A percentile compares a stretch with the other conserved stretches of the same genome.
Evolutionary conservation across 2,329 filamentous ascomycete genomes (phyloP).

Genomic region (Ascomycota sp.): DNA sequence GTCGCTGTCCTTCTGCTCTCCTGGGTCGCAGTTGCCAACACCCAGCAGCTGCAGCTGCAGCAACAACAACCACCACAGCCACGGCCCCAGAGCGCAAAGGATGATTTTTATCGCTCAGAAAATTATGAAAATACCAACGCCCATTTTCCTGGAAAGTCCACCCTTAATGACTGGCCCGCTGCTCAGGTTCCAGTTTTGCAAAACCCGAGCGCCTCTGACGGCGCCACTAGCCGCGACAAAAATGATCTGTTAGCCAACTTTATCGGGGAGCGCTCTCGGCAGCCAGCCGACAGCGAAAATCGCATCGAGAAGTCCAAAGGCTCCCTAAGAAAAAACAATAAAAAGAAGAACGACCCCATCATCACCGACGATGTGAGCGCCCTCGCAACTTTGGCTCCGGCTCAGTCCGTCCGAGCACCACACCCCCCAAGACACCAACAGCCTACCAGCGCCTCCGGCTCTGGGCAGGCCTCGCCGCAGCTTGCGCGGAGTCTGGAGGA

Average conservation of each 20-base stretch:
- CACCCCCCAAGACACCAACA: constrained; percentile 39
- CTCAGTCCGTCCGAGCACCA: constrained; percentile 86
- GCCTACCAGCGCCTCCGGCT: constrained; percentile 35
- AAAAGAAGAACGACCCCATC: constrained; percentile 14
- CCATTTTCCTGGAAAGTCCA: constrained; percentile 9
- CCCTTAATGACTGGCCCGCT: constrained; percentile 10
- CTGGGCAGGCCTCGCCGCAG: constrained; percentile 62
- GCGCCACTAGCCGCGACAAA: constrained; percentile 5
- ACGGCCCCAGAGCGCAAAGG: no score
- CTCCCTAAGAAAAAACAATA: background rate
- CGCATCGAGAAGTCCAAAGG: background rate
- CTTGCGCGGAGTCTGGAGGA: constrained; percentile 94
- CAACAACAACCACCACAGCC: background rate
- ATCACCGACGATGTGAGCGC: constrained; percentile 64
- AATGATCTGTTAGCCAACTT: background rate
- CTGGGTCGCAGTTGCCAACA: constrained; percentile 32
- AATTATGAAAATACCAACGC: constrained; percentile 1
- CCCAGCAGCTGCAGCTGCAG: constrained; percentile 39
- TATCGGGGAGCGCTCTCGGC: background rate
- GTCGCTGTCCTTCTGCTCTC: constrained; percentile 38
- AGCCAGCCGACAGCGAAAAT: constrained; percentile 4
- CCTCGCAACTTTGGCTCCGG: constrained; percentile 95
- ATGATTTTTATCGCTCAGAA: background rate
- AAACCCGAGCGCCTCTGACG: constrained; percentile 6
- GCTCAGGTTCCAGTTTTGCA: constrained; percentile 3